Base-by-base conservation (phyloP, 2,329 filamentous ascomycete species). In the Fusarium stilboides region DNA sequence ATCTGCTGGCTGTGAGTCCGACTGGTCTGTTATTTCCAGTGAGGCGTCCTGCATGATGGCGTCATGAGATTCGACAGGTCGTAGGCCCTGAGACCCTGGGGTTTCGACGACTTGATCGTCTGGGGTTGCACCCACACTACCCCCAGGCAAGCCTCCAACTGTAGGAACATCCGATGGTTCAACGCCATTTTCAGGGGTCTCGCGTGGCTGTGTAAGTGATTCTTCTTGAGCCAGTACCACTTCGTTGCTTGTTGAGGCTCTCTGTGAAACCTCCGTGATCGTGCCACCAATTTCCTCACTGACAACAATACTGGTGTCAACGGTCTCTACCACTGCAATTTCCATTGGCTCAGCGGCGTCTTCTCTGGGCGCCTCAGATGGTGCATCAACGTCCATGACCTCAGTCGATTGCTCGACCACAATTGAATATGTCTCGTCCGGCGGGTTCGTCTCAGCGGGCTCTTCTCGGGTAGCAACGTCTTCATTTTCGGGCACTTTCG, bases 351-450 rank as follows among this genome's bases (percentile, higher is more conserved):
- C 44, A 5, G 44, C 17, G n/a, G 44, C 20, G 26, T 57, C 31
- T 15, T 54, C 42, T 15, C 31, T 20, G 19, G 42, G 24, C 24
- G 15, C n/a, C 31, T 50, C 61, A 22, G 44, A 42, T 17, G 40
- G 31, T 49, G 65, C 55, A 42, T 75, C 69, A 37, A 75, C 31
- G 6, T 75, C 73, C 73, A 75, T 74, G 42, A 59, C 59, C n/a
- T 74, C 65, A 47, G 40, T 28, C 13, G 51, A 20, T 53, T 53
- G 52, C 31, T 65, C 51, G 9, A 28, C 34, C 20, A 42, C 37
- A n/a, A 45, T 20, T 37, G 52, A 28, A 15, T 34, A 24, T 50
- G 31, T 34, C 39, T 65, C 42, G n/a, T 55, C 28, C 39, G 19
- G 37, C 15, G 19, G 36, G n/a, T 62, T 37, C 13, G 20, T 42